These are phyloP conservation scores for Calonectria multiphialidica DNA, from an alignment of 2,329 filamentous ascomycete genomes.

Conservation along the genomic window DNA sequence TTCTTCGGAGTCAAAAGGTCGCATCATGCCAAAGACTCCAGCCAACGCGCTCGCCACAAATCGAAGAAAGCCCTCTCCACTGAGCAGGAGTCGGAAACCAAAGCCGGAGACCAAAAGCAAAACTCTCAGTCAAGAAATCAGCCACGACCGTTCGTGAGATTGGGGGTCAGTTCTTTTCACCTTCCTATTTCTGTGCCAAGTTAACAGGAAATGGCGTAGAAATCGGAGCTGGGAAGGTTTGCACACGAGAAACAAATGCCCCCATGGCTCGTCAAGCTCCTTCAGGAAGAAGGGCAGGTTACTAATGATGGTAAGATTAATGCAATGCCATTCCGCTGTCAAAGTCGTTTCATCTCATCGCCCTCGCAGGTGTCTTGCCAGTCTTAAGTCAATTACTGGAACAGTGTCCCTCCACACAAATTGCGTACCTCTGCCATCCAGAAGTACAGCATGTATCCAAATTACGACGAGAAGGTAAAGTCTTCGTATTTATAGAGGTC, in stretches of 20 bases:
- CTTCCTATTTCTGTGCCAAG: neutral
- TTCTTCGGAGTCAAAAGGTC: conserved; percentile 32
- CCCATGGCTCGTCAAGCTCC: conserved; percentile 71
- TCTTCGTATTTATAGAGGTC: no score
- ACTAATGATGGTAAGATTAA: conserved; percentile 61
- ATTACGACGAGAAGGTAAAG: conserved; percentile 75
- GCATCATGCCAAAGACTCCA: conserved; percentile 24
- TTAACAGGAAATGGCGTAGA: conserved; percentile 45
- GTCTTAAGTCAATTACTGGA: conserved; percentile 74
- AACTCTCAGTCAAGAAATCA: conserved; percentile 14
- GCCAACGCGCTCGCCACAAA: conserved; percentile 39
- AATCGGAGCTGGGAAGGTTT: conserved; percentile 77
- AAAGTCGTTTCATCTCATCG: conserved; percentile 21
- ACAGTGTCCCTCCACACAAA: conserved; percentile 70
- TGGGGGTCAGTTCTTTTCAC: conserved; percentile 31
- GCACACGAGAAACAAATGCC: conserved; percentile 83
- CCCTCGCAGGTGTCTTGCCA: conserved; percentile 66
- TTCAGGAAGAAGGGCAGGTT: conserved; percentile 70
- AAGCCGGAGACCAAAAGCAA: conserved; percentile 10
- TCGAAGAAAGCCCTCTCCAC: conserved; percentile 28
- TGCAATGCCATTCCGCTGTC: no score
- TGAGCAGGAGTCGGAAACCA: conserved; percentile 19
- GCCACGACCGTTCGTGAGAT: conserved; percentile 27
- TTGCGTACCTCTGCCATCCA: conserved; percentile 84
- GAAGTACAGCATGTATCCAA: conserved; percentile 85